phyloP scores from a whole-genome alignment of 805 yeast species.

The Starmerella floricola region DNA sequence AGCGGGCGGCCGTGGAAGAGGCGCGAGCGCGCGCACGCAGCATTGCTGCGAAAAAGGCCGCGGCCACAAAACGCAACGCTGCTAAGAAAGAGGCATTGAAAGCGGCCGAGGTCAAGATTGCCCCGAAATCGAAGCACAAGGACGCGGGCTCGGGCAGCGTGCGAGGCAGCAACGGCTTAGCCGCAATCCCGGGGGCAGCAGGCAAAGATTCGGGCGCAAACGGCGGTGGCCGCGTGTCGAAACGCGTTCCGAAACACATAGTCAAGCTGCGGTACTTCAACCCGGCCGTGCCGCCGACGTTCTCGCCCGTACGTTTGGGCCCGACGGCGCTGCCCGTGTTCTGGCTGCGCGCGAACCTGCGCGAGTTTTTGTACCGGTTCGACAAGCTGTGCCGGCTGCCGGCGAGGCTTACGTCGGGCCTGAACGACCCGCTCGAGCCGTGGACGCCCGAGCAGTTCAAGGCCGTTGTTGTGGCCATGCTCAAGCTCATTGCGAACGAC shows the following conservation, averaged over 20 bases:
- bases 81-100: neutral
- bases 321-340: constrained; percentile 22
- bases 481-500: constrained; percentile 28
- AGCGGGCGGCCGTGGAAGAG: constrained; percentile 3
- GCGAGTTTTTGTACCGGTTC: constrained; percentile 32
- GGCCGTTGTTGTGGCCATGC: constrained; percentile 25
- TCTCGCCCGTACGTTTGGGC: constrained; percentile 21
- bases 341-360: constrained; percentile 28
- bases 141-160: no score
- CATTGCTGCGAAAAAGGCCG: constrained; percentile 13
- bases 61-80: constrained; percentile 8
- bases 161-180: no score
- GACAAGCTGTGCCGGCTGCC: constrained; percentile 31
- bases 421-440: constrained; percentile 29
- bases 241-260: constrained; percentile 11
- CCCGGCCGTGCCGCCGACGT: constrained; percentile 21
- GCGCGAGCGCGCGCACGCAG: constrained; percentile 12
- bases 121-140: no score
- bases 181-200: no score
- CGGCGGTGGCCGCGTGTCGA: neutral
- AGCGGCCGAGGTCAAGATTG: neutral
- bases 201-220: no score
- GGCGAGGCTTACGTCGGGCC: constrained; percentile 25
- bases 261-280: constrained; percentile 17
- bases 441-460: constrained; percentile 31